phyloP scores from a whole-genome alignment of 176 grass and related monocot species.

The Rhipidocladum racemiflorum region DNA sequence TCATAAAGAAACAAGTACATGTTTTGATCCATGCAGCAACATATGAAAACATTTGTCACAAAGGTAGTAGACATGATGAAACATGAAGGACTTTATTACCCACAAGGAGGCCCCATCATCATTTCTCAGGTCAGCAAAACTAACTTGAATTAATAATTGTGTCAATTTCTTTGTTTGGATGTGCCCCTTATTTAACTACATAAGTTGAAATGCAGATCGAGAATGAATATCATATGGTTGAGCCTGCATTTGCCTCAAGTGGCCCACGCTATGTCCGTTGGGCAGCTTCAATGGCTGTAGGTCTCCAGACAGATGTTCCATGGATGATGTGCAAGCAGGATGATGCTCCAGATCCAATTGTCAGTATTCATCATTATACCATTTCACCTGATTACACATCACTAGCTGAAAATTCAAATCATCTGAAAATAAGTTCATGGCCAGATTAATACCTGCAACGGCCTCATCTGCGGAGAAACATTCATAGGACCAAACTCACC shows the following conservation, averaged over 20 bases:
- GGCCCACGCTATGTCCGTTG: conserved; percentile 63
- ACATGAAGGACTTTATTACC: conserved; percentile 40
- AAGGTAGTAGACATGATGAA: conserved; percentile 52
- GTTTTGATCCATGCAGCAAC: conserved; percentile 42
- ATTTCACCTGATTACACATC: neutral
- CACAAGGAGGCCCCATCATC: conserved; percentile 50
- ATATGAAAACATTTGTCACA: conserved; percentile 77
- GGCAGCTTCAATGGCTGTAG: conserved; percentile 78
- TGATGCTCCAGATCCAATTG: conserved; percentile 87
- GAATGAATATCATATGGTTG: conserved; percentile 85
- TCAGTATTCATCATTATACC: conserved; percentile 32
- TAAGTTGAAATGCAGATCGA: conserved; percentile 55
- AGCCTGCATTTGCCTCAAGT: conserved; percentile 59
- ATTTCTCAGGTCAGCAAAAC: conserved; percentile 43
- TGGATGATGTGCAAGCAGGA: conserved; percentile 98
- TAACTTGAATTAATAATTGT: neutral
- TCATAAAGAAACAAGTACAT: conserved; percentile 13
- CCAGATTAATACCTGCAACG: conserved; percentile 94
- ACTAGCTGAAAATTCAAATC: conserved; percentile 8
- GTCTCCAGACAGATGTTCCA: conserved; percentile 70
- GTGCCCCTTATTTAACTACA: conserved; percentile 17
- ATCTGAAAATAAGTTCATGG: conserved; percentile 12
- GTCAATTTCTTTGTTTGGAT: neutral
- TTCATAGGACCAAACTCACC: conserved; percentile 80
- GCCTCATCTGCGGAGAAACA: conserved; percentile 69